These are phyloP conservation scores for Papilionanthe hybrid DNA, from an alignment of 116 monocot genomes.

Conservation along the genomic window DNA sequence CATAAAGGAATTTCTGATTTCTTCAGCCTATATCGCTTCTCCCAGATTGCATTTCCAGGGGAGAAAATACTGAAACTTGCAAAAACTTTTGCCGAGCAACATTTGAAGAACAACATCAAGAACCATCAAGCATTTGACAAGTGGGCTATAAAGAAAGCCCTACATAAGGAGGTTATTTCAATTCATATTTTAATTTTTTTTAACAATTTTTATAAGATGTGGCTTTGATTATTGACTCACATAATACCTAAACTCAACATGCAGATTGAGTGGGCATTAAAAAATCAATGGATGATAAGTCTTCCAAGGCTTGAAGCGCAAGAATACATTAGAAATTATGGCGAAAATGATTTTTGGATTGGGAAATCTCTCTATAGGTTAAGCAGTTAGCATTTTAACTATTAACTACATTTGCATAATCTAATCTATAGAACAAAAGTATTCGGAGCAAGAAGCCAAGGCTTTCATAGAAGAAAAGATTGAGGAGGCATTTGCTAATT, in stretches of 20 bases:
- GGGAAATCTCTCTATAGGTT: slow-evolving; percentile 18
- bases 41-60: slow-evolving; percentile 25
- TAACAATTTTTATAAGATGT: neutral
- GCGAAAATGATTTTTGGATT: slow-evolving; percentile 28
- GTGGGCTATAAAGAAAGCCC: slow-evolving; percentile 27
- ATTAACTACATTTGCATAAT: neutral
- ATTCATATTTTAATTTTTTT: neutral
- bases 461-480: too few relatives aligned
- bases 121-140: slow-evolving; percentile 16
- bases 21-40: slow-evolving; percentile 25
- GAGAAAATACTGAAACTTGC: slow-evolving; percentile 30
- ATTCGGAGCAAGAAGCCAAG: too few relatives aligned
- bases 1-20: slow-evolving; percentile 25
- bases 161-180: slow-evolving; percentile 17
- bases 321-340: slow-evolving; percentile 25
- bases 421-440: too few relatives aligned
- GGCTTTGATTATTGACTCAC: neutral
- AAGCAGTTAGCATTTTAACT: neutral
- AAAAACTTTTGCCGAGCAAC: slow-evolving; percentile 12
- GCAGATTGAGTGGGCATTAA: slow-evolving; percentile 17
- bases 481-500: too few relatives aligned
- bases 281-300: slow-evolving; percentile 18
- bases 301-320: slow-evolving; percentile 14
- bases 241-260: neutral
- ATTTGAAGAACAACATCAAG: slow-evolving; percentile 3